Base-by-base conservation (phyloP, 192 early-diverging fungal species). In the Rhizophagus clarus region DNA sequence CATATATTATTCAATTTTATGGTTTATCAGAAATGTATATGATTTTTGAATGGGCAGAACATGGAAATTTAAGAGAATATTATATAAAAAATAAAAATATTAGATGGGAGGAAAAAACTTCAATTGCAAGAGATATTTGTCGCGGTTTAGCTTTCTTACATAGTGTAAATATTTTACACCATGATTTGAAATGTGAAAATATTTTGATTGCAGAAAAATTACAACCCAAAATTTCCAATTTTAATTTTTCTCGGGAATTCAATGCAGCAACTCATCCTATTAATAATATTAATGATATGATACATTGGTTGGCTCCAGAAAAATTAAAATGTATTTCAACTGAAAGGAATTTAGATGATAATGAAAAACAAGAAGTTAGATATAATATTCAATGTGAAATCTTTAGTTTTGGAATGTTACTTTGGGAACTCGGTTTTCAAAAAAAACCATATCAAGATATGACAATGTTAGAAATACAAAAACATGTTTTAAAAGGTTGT, bases 81-180 rank as follows among this genome's bases (percentile, higher is more conserved):
- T 75, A 75, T 5, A 37, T 37, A 2, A 37, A 37, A 37, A 77
- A 85, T 60, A 61, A 75, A 31, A n/a, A 24, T 28, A 61, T 61
- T 61, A 22, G 10, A 24, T 75, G 49, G 75, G 26, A 15, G 10
- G 74, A 71, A 51, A 83, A 83, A 60, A 79, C 82, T 56, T 71
- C 81, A 61, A 70, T 86, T 60, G 85, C 85, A 1, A 61, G 68
- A 2, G 85, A 86, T 72, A 83, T 86, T 11, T 70, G 80, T 24
- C 71, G 81, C 26, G 85, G 85, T 17, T 75, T 86, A 63, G 77
- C 45, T 70, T 86, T 82, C 62, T 77, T 86, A 62, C 81, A 83
- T 24, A 60, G 72, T 31, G 82, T 81, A 61, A 81, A 81, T 60
- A 83, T 86, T 67, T 79, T 82, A n/a, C 85, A 86, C 49, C 85